A percentile compares a stretch with the other conserved stretches of the same genome.
These are phyloP conservation scores for Ophiostoma triangulosporum DNA, from an alignment of 2,329 filamentous ascomycete genomes.

Conservation along the genomic window DNA sequence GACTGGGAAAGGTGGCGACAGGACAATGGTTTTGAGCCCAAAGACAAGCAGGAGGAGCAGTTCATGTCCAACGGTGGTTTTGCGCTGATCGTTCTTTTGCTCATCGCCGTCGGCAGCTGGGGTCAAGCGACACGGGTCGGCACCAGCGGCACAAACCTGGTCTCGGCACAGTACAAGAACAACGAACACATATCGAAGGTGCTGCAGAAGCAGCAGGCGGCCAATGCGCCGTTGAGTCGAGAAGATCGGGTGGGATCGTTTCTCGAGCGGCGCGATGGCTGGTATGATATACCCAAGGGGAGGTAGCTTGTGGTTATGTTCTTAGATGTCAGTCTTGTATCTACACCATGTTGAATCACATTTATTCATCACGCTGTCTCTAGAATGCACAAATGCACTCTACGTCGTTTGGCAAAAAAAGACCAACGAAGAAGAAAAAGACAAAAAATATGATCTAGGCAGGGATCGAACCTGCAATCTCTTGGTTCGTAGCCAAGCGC, in stretches of 20 bases:
- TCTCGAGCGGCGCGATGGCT: constrained; percentile 53
- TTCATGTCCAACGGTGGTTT: constrained; percentile 74
- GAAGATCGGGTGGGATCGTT: constrained; percentile 66
- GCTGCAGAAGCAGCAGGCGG: constrained; percentile 37
- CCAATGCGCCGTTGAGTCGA: constrained; percentile 37
- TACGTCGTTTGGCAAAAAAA: no score
- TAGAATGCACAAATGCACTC: no score
- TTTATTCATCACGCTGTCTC: no score
- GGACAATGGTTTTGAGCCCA: constrained; percentile 29
- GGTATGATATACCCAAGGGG: constrained; percentile 13
- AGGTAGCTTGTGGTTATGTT: not conserved
- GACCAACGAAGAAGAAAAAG: no score
- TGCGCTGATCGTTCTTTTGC: constrained; percentile 53
- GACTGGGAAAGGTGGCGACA: constrained; percentile 82
- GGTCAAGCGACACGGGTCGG: constrained; percentile 60
- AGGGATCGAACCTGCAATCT: constrained; percentile 26
- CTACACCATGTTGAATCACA: no score
- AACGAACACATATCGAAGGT: constrained; percentile 52
- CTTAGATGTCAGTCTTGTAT: no score
- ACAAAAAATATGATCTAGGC: constrained; percentile 16
- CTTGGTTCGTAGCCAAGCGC: constrained; percentile 26
- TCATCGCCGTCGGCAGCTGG: constrained; percentile 56
- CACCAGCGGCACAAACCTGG: constrained; percentile 43
- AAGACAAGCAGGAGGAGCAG: constrained; percentile 36
- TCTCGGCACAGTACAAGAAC: constrained; percentile 54